Base-by-base conservation (phyloP, 225 moss, liverwort and hornwort species). In the Bryoerythrophyllum caledonicum region DNA sequence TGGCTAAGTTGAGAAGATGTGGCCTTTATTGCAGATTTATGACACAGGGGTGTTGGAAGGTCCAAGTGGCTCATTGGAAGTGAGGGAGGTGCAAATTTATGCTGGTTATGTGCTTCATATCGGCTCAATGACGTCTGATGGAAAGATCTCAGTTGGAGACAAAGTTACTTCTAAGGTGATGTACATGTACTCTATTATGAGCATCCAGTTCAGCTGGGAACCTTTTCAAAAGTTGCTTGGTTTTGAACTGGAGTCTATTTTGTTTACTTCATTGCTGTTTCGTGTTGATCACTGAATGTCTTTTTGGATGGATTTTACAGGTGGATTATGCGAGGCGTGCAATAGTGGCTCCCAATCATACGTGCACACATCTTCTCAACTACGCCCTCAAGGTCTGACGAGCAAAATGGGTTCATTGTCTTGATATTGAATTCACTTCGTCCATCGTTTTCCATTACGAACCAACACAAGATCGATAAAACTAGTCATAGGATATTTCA, bases 51-150 rank as follows among this genome's bases (percentile, higher is more conserved):
- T 79, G 27, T 69, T 89, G 86, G 83, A 82, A 79, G 83, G 89
- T 59, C 84, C 86, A 63, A 76, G 75, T 79, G 89, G 89, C 65
- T 67, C 70, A 78, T 80, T 87, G 65, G 87, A 87, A 78, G 89
- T 89, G 63, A 82, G 82, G 64, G 86, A 89, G 27, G 89, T 76
- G 38, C 89, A 89, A 74, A 60, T 82, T 3, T 89, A 86, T 82
- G 89, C 76, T 73, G 89, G 89, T 60, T 89, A 87, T 82, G 87
- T 87, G 63, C 89, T 89, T 41, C 89, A 89, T 61, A 80, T 89
- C 59, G 89, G 89, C 20, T 75, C 82, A 60, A 71, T 65, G 17
- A 46, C 52, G 40, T 34, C 76, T 57, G 78, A 76, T 64, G 82
- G 89, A 46, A 84, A 86, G 65, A 60, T 89, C 0, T 81, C 86